Percentiles rank a stretch among this genome's conserved stretches.
phyloP scores from a whole-genome alignment of 176 grass and related monocot genomes.

The Areca catechu region DNA sequence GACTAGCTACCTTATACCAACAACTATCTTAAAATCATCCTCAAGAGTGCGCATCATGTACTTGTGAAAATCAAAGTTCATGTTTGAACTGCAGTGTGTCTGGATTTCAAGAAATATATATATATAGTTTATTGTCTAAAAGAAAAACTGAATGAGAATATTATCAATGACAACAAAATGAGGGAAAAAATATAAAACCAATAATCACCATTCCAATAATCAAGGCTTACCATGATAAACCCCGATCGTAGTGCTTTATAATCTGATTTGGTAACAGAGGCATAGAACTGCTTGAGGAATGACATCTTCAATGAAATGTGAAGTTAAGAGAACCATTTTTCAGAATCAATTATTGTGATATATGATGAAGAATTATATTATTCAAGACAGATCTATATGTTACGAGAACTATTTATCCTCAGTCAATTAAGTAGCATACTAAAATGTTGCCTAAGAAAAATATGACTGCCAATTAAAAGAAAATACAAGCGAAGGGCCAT shows the following conservation, averaged over 20 bases:
- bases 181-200: conserved; percentile 5
- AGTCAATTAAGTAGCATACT: too few relatives aligned
- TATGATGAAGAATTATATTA: too few relatives aligned
- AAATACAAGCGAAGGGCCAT: too few relatives aligned
- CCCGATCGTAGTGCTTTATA: conserved; percentile 70
- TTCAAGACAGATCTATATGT: too few relatives aligned
- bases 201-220: conserved; percentile 13
- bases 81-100: too few relatives aligned
- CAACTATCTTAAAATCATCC: conserved; percentile 91
- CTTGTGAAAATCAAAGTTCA: conserved; percentile 69
- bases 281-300: conserved; percentile 74
- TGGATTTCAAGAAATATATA: too few relatives aligned
- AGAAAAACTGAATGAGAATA: too few relatives aligned
- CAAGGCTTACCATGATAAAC: conserved; percentile 53
- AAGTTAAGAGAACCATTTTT: not conserved
- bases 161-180: not conserved
- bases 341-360: too few relatives aligned
- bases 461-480: too few relatives aligned
- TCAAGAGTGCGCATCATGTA: conserved; percentile 79
- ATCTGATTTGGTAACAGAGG: conserved; percentile 81
- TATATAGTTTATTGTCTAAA: too few relatives aligned
- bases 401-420: too few relatives aligned
- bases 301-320: conserved; percentile 44
- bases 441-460: too few relatives aligned
- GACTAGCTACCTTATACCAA: conserved; percentile 59